Evolutionary conservation across 225 moss, liverwort and hornwort genomes (phyloP), one percentile per base, ranked within the genome.

Genomic region (Pleurozium schreberi): DNA sequence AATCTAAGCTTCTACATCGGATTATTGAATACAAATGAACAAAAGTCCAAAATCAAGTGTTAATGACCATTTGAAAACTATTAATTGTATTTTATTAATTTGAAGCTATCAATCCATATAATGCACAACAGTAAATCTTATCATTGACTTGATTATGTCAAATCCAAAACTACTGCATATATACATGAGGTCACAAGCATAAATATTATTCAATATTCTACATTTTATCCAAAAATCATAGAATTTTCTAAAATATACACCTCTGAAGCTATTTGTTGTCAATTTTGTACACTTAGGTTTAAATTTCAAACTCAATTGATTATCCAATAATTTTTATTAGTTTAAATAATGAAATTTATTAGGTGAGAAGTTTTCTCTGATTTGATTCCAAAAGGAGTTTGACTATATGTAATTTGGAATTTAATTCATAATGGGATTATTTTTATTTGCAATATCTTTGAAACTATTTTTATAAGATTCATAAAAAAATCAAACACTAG

Each of bases 111-210:
- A 15, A 33, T 81, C 4, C 5, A 15, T 33, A 6, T 14, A 43
- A 61, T 33, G 9, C 4, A 45, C 21, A 28, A 8, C 19, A 7
- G 2, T 36, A 9, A 23, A 16, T 23, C 2, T 23, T 36, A 22
- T 55, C 3, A 55, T 78, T n/a, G 10, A n/a, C 25, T n/a, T 55
- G 3, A 34, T 26, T 55, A 38, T 77, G 1, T n/a, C 7, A 53
- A 55, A 1, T n/a, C 16, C 17, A 16, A 55, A n/a, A n/a, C n/a
- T n/a, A n/a, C n/a, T 77, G 9, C 5, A 10, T 9, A 7, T 10
- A 16, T 4, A 59, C 3, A 30, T 2, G 6, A 12, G 2, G 12
- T 5, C 0, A 59, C 1, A 59, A 42, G 2, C 3, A 6, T 20
- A 42, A 8, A 14, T 18, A 60, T 2, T 20, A 59, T 19, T 80